Base-by-base conservation (phyloP, 192 early-diverging fungal genomes). In the Podila minutissima region DNA sequence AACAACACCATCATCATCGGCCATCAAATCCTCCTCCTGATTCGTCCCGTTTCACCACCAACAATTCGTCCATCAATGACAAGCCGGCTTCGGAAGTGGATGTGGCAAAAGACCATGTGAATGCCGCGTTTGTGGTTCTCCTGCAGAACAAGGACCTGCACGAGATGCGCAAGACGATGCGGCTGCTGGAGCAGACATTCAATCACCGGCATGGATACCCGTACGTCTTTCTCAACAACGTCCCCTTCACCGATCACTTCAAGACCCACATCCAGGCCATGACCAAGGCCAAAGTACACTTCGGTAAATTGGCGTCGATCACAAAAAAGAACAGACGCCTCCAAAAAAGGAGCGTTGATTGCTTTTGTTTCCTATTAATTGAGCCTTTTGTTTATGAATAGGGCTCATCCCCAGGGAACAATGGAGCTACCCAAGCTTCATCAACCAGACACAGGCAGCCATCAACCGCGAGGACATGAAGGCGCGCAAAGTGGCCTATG, bases 161-260 rank as follows among this genome's bases (percentile, higher is more conserved):
- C 49, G 85, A 85, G 17, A 84, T 94, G 63, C 83, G 86, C 22
- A 86, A 85, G 50, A 82, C 93, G 6, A 89, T 96, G 83, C 74
- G 75, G 9, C 85, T 92, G 74, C 89, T 96, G 28, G 93, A 96
- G 72, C 77, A 87, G 38, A 87, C 89, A 49, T 94, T 95, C 76
- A 96, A 96, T 75, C 82, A 71, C 57, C 82, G 84, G 11, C 92
- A 92, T 84, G 74, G 90, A 71, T 97, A 97, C 71, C 94, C 94
- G 0, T 97, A 95, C 71, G 87, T 96, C 8, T 93, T 95, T 70
- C 83, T 96, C 38, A 96, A 96, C 86, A 87, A 96, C 51, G 84
- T 85, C 58, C 89, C 88, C 10, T 95, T 96, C 70, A 86, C 89
- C 29, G 86, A 93, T 26, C 84, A 89, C 35, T 96, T 96, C 73